Evolutionary conservation across 768 basidiomycete genomes (phyloP).

Genomic region (Sarcomyxa edulis): DNA sequence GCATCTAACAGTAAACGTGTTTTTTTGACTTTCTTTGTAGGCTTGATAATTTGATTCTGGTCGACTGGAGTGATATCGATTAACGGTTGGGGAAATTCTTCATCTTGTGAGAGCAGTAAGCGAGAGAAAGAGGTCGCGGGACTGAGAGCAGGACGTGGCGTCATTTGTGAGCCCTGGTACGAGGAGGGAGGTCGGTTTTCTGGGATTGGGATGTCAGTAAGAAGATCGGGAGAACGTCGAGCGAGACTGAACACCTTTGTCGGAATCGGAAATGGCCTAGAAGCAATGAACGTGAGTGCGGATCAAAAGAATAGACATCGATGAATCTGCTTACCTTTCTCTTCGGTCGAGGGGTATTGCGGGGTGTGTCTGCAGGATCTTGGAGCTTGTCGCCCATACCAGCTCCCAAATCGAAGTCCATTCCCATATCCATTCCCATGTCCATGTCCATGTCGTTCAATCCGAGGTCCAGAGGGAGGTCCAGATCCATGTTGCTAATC

Average conservation of each 20-base stretch:
- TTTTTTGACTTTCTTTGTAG: conserved; percentile 33
- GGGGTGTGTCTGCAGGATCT: too few species aligned
- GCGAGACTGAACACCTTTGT: not conserved
- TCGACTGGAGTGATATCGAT: conserved; percentile 22
- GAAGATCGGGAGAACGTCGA: not conserved
- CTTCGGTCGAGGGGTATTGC: not conserved
- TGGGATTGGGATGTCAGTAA: conserved; percentile 5
- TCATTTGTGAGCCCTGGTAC: conserved; percentile 5
- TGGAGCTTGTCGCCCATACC: too few species aligned
- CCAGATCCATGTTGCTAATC: conserved; percentile 13
- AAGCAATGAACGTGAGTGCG: not conserved
- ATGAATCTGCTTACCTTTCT: not conserved
- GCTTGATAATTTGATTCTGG: conserved; percentile 12
- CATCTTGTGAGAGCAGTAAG: conserved; percentile 36
- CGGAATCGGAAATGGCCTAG: not conserved
- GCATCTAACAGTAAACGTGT: conserved; percentile 62
- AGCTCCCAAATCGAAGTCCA: conserved; percentile 22
- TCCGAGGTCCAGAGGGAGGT: conserved; percentile 9
- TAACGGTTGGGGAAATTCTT: conserved; percentile 19
- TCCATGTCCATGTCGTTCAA: conserved; percentile 12
- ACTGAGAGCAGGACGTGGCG: conserved; percentile 12
- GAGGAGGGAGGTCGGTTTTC: conserved; percentile 13
- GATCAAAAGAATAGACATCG: not conserved
- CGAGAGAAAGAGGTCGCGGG: conserved; percentile 34
- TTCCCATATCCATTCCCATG: conserved; percentile 12